Conservation (phyloP, 371 early-diverging fungal species). For the Rhizopus microsporus region DNA sequence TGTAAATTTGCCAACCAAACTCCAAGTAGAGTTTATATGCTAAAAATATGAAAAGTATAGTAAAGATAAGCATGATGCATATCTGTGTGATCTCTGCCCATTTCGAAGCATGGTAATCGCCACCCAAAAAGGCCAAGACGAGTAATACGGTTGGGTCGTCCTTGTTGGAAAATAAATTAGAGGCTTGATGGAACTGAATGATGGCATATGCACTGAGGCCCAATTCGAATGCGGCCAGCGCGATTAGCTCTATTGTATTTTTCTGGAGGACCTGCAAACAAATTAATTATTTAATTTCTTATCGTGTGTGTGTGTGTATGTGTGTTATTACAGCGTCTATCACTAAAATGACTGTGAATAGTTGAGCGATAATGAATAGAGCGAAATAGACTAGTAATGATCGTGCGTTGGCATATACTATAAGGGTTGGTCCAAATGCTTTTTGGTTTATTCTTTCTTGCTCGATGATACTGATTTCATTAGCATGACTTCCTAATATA, state of each 20-base stretch:
- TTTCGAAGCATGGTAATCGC: constrained; percentile 33
- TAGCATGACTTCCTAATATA: constrained; percentile 38
- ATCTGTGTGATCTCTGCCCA: constrained; percentile 56
- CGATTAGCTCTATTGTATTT: constrained; percentile 53
- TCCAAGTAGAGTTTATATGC: constrained; percentile 51
- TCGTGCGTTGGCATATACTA: constrained; percentile 44
- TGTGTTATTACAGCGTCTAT: constrained; percentile 44
- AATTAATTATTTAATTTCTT: not conserved
- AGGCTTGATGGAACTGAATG: constrained; percentile 52
- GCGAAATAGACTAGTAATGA: constrained; percentile 48
- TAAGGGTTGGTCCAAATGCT: constrained; percentile 30
- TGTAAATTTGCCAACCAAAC: constrained; percentile 86
- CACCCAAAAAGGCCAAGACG: constrained; percentile 24
- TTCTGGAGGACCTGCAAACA: constrained; percentile 43
- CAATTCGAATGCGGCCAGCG: constrained; percentile 50
- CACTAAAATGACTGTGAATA: constrained; percentile 45
- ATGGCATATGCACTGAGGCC: constrained; percentile 50
- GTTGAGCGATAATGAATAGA: constrained; percentile 47
- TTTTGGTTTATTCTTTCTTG: constrained; percentile 33
- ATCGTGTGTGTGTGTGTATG: not conserved
- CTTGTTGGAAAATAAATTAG: constrained; percentile 31
- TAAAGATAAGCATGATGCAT: constrained; percentile 40
- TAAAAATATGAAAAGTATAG: constrained; percentile 36
- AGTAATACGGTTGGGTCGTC: constrained; percentile 12
- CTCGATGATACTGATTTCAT: constrained; percentile 37